These are phyloP conservation scores for Vigna unguiculata DNA, from an alignment of 306 rosid genomes.

Conservation along the genomic window DNA sequence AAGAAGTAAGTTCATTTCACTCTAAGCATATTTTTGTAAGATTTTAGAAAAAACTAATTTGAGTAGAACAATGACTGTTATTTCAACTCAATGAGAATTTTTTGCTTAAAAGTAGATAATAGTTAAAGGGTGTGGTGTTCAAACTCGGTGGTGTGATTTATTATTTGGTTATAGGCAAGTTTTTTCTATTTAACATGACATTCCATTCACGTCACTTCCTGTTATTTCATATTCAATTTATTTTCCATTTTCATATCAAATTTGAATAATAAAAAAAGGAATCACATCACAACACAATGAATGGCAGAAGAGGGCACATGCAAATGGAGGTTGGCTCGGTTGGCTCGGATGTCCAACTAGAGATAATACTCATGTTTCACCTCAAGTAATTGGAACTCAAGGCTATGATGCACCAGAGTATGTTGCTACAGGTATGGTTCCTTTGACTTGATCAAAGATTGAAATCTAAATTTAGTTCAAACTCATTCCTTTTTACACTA, in stretches of 20 bases:
- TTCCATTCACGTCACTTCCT: too few relatives aligned
- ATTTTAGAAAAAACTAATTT: background rate
- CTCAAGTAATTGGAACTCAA: constrained; percentile 86
- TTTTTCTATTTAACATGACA: too few relatives aligned
- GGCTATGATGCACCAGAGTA: constrained; percentile 99
- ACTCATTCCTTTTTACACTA: background rate
- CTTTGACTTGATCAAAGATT: too few relatives aligned
- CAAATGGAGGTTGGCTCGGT: constrained; percentile 83
- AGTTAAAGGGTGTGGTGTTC: too few relatives aligned
- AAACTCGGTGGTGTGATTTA: constrained; percentile 84
- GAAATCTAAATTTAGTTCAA: constrained; percentile 4
- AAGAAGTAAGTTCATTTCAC: constrained; percentile 69
- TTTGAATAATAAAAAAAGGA: too few relatives aligned
- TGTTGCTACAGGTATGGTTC: constrained; percentile 97
- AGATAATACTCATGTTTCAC: constrained; percentile 92
- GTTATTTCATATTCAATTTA: too few relatives aligned
- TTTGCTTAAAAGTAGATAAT: too few relatives aligned
- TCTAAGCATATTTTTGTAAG: constrained; percentile 12
- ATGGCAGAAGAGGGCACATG: too few relatives aligned
- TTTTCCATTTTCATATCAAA: too few relatives aligned
- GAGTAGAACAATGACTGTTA: constrained; percentile 12
- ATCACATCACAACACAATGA: too few relatives aligned
- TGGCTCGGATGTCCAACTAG: constrained; percentile 96
- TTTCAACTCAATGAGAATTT: constrained; percentile 56
- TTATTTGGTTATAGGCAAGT: constrained; percentile 49